Base-by-base conservation (phyloP, 345 rosid species). In the Sonneratia caseolaris region DNA sequence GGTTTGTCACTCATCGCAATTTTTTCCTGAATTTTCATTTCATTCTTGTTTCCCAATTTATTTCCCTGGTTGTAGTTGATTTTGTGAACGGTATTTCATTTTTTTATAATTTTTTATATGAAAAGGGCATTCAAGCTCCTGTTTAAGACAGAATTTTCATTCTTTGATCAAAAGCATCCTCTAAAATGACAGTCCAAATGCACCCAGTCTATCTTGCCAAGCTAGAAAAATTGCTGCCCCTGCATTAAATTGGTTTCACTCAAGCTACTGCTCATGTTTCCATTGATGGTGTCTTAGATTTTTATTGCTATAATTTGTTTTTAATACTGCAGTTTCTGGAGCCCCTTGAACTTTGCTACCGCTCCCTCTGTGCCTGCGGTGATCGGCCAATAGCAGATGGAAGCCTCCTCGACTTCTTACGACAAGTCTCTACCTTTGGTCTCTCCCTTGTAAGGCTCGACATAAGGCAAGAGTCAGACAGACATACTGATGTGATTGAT, bases 301-400 rank as follows among this genome's bases (percentile, higher is more conserved):
- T 70, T 8, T 55, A 71, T 68, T 22, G 59, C 68, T 69, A 74
- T 42, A 42, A 5, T 42, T 47, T 47, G 15, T 47, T 47, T 47
- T 47, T 47, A 6, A 56, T 36, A 69, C 57, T 75, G 70, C 70
- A 89, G 99, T 86, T 95, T 75, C 75, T 95, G 90, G 97, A 90
- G 87, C 99, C 99, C 66, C 97, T 95, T 78, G 99, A 92, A 75
- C 99, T 95, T 73, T 90, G 98, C 73, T 95, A 92, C 83, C 80
- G 90, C 71, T 95, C 99, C 1, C 94, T 92, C 18, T 89, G 97
- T 43, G 80, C 83, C 62, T 87, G 91, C 43, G 97, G 98, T 68
- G 99, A 95, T 81, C 87, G 86, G 66, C 81, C 97, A 70, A 90
- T 95, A 67, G 99, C 99, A 49, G 99, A 95, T 73, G 99, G 99